A percentile compares a stretch with the other conserved stretches of the same genome.
Evolutionary conservation across 2,329 filamentous ascomycete genomes (phyloP).

Genomic region (Escovopsis sp.): DNA sequence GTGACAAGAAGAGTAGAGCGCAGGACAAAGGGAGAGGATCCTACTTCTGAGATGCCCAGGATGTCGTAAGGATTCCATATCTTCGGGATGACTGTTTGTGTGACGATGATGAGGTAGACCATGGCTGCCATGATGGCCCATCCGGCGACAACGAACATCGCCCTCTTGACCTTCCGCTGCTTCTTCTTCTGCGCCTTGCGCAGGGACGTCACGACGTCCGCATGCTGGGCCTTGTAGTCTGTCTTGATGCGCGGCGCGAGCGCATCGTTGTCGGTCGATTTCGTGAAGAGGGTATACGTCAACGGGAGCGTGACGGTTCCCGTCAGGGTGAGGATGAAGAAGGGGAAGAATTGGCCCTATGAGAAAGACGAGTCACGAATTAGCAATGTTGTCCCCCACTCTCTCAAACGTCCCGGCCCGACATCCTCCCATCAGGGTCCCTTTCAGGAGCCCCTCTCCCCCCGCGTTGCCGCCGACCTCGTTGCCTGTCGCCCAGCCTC

Average conservation of each 20-base stretch:
- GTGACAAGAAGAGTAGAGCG: neutral
- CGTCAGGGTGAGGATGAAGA: constrained; percentile 88
- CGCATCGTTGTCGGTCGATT: constrained; percentile 60
- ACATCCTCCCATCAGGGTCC: too few species aligned
- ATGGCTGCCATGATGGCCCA: constrained; percentile 80
- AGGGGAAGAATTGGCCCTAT: constrained; percentile 93
- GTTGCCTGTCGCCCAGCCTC: neutral
- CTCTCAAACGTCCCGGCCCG: too few species aligned
- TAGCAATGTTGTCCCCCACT: constrained; percentile 1
- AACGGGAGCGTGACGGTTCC: constrained; percentile 78
- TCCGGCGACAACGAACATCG: constrained; percentile 57
- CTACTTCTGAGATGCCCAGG: constrained; percentile 66
- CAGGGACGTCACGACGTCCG: constrained; percentile 66
- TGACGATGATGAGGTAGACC: constrained; percentile 77
- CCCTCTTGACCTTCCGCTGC: constrained; percentile 76
- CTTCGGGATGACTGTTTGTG: constrained; percentile 54
- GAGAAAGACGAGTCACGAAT: neutral
- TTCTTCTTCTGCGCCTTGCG: constrained; percentile 78
- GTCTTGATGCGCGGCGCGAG: constrained; percentile 71
- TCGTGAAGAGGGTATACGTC: constrained; percentile 74
- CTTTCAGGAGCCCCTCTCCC: too few species aligned
- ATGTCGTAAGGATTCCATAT: constrained; percentile 98
- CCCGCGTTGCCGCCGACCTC: neutral
- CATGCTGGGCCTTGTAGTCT: constrained; percentile 68
- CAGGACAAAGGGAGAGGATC: constrained; percentile 9